These are phyloP conservation scores for Monosporascus cannonballus DNA, from an alignment of 2,329 filamentous ascomycete genomes.

Conservation along the genomic window DNA sequence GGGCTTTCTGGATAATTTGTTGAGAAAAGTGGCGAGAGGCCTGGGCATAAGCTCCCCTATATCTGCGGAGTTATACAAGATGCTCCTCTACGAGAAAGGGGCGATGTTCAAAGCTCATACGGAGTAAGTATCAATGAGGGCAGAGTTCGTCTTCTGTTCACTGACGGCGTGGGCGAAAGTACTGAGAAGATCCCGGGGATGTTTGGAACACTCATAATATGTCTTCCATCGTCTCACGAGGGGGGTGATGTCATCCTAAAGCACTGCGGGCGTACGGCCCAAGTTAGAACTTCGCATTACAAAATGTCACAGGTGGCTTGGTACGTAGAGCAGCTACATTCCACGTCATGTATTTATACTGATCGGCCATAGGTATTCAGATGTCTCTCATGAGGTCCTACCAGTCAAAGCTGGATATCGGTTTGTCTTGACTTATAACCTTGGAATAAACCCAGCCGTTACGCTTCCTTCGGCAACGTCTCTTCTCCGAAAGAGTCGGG, in stretches of 20 bases:
- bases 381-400: constrained; percentile 45
- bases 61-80: constrained; percentile 35
- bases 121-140: constrained; percentile 23
- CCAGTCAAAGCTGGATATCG: constrained; percentile 41
- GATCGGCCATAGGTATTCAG: constrained; percentile 36
- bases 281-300: constrained; percentile 23
- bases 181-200: constrained; percentile 41
- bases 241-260: constrained; percentile 39
- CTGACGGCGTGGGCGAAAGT: constrained; percentile 13
- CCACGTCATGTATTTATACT: neutral
- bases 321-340: constrained; percentile 1
- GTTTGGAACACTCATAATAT: constrained; percentile 44
- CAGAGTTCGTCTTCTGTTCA: neutral
- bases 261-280: constrained; percentile 28
- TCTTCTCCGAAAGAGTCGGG: neutral
- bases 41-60: constrained; percentile 28
- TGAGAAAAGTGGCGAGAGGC: constrained; percentile 15
- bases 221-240: constrained; percentile 39
- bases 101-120: constrained; percentile 42
- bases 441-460: constrained; percentile 22
- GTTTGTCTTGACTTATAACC: constrained; percentile 47
- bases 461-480: constrained; percentile 16
- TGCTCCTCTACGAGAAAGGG: constrained; percentile 43
- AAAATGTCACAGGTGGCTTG: constrained; percentile 20
- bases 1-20: constrained; percentile 15